Percentiles rank a stretch among this genome's conserved stretches.
Conservation (phyloP, 257 asterid genomes). For the Ophiorrhiza pumila region DNA sequence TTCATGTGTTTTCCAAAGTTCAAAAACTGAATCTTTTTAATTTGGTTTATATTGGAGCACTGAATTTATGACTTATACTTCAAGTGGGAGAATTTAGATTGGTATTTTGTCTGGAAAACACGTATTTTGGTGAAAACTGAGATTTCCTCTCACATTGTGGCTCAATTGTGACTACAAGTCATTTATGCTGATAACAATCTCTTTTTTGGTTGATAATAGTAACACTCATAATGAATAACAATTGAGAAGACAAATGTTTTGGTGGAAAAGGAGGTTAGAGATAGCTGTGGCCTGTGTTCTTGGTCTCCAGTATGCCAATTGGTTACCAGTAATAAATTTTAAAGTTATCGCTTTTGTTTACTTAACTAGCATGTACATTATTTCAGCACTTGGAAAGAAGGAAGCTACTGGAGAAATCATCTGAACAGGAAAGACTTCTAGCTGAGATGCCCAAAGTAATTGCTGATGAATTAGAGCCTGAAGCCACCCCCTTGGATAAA, state of each 20-base stretch:
- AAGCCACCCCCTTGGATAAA: constrained; percentile 24
- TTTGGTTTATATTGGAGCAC: background rate
- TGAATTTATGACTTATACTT: background rate
- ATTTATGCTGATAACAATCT: background rate
- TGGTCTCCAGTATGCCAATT: background rate
- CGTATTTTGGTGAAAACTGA: background rate
- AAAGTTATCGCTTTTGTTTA: constrained; percentile 20
- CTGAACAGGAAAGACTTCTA: constrained; percentile 66
- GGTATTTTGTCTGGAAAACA: background rate
- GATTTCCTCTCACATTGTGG: background rate
- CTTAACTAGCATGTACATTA: constrained; percentile 56
- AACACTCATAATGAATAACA: background rate
- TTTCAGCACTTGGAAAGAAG: constrained; percentile 57
- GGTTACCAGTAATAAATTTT: background rate
- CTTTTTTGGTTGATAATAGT: background rate
- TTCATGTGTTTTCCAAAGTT: background rate
- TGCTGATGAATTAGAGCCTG: constrained; percentile 67
- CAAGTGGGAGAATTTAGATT: background rate
- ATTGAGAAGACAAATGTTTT: background rate
- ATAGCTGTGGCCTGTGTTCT: background rate
- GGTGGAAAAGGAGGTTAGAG: background rate
- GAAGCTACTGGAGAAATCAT: constrained; percentile 59
- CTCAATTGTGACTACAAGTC: background rate
- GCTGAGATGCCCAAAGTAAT: constrained; percentile 57
- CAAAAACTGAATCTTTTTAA: background rate